phyloP scores from a whole-genome alignment of 768 basidiomycete species.

The Pleurotus djamor region DNA sequence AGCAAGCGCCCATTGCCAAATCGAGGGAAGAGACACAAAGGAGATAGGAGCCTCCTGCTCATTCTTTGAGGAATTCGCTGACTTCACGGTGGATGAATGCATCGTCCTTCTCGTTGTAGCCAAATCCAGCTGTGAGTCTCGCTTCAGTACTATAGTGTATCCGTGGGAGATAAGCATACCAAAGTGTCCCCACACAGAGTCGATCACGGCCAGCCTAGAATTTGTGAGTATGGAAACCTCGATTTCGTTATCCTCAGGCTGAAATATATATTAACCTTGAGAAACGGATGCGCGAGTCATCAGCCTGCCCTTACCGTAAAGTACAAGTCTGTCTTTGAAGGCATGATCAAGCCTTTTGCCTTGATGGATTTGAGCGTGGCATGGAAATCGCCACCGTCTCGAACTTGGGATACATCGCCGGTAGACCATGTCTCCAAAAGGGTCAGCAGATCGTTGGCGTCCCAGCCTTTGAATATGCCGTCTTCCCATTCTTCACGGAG shows the following conservation, averaged over 20 bases:
- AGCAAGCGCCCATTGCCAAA: not conserved
- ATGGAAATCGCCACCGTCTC: constrained; percentile 40
- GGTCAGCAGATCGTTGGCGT: constrained; percentile 51
- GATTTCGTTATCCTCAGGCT: constrained; percentile 55
- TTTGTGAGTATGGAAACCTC: constrained; percentile 42
- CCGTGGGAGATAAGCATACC: constrained; percentile 22
- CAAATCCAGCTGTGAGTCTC: not conserved
- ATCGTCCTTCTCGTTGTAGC: not conserved
- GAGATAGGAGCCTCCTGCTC: not conserved
- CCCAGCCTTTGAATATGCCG: constrained; percentile 39
- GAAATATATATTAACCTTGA: too few relatives aligned
- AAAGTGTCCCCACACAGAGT: constrained; percentile 57
- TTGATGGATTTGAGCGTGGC: constrained; percentile 40
- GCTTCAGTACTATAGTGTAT: not conserved
- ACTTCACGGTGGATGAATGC: not conserved
- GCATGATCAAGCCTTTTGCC: constrained; percentile 56
- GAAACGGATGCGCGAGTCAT: too few relatives aligned
- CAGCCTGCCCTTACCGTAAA: constrained; percentile 37
- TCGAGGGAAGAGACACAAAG: not conserved
- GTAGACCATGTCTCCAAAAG: constrained; percentile 23
- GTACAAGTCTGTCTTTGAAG: constrained; percentile 57
- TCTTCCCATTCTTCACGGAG: constrained; percentile 52
- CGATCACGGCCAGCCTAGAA: constrained; percentile 48
- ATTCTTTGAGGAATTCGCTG: not conserved
- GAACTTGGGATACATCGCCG: constrained; percentile 44